Conservation (phyloP, 805 yeast genomes). For the Nakazawaea molendinolei region DNA sequence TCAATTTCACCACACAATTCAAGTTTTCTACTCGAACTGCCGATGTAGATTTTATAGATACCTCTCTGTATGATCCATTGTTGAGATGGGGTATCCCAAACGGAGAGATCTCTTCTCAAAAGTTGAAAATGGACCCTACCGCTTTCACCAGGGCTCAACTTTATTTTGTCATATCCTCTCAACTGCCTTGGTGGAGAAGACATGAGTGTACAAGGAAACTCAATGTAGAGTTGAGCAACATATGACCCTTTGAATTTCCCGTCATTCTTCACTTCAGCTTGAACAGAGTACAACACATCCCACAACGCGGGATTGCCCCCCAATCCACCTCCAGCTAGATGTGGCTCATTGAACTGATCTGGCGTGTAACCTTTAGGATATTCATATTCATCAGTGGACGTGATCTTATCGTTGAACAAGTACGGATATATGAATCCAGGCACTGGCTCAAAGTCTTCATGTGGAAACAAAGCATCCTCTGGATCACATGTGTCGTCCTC, state of each 20-base stretch:
- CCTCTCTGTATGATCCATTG: conserved; percentile 57
- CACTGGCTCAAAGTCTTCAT: conserved; percentile 42
- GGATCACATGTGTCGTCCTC: conserved; percentile 48
- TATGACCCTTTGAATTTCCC: conserved; percentile 41
- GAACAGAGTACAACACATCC: conserved; percentile 41
- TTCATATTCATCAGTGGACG: conserved; percentile 30
- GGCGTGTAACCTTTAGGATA: conserved; percentile 34
- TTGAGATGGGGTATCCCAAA: conserved; percentile 49
- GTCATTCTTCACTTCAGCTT: conserved; percentile 38
- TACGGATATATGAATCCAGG: conserved; percentile 56
- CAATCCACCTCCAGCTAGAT: conserved; percentile 26
- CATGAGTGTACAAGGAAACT: conserved; percentile 39
- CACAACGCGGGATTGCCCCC: conserved; percentile 39
- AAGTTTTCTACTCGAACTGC: conserved; percentile 40
- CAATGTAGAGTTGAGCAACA: conserved; percentile 48
- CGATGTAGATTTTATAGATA: conserved; percentile 42
- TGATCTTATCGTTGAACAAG: conserved; percentile 30
- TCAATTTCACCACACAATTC: conserved; percentile 38
- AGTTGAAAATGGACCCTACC: conserved; percentile 35
- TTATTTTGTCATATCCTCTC: conserved; percentile 53
- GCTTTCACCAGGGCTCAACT: conserved; percentile 33
- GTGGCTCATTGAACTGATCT: conserved; percentile 29
- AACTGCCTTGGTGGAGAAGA: conserved; percentile 47
- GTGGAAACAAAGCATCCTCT: conserved; percentile 47
- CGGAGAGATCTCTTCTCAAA: conserved; percentile 44